A percentile compares a stretch with the other conserved stretches of the same genome.
Conservation (phyloP, 2,329 filamentous ascomycete species). For the Nigrospora sphaerica region DNA sequence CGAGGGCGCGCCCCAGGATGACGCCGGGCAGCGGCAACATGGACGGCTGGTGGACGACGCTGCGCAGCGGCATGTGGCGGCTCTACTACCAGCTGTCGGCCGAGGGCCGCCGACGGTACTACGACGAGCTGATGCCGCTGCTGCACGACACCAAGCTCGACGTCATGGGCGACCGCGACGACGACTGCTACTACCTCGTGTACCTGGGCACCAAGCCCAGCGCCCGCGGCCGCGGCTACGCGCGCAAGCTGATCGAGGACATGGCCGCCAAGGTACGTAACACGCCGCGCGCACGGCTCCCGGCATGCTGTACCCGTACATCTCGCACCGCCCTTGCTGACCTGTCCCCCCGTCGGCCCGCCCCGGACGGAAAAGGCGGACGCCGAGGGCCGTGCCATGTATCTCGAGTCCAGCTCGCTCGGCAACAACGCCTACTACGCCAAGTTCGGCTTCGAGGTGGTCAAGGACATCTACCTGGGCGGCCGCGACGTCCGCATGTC, state of each 20-base stretch:
- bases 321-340: background rate
- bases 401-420: constrained; percentile 69
- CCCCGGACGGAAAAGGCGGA: constrained; percentile 47
- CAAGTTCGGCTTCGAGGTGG: constrained; percentile 65
- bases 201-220: constrained; percentile 72
- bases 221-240: constrained; percentile 67
- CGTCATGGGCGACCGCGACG: constrained; percentile 60
- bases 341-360: background rate
- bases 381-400: constrained; percentile 58
- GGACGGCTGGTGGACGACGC: constrained; percentile 64
- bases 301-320: background rate
- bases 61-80: constrained; percentile 73
- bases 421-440: constrained; percentile 66
- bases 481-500: constrained; percentile 50
- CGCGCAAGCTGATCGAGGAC: constrained; percentile 61
- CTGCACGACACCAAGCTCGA: constrained; percentile 65
- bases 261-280: constrained; percentile 57
- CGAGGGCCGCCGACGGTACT: constrained; percentile 70
- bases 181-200: constrained; percentile 72
- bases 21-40: constrained; percentile 61
- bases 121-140: constrained; percentile 67
- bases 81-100: constrained; percentile 66
- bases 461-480: constrained; percentile 54
- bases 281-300: too few relatives aligned
- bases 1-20: constrained; percentile 45